Conservation (phyloP, 148 eudicot genomes). For the Camellia japonica region DNA sequence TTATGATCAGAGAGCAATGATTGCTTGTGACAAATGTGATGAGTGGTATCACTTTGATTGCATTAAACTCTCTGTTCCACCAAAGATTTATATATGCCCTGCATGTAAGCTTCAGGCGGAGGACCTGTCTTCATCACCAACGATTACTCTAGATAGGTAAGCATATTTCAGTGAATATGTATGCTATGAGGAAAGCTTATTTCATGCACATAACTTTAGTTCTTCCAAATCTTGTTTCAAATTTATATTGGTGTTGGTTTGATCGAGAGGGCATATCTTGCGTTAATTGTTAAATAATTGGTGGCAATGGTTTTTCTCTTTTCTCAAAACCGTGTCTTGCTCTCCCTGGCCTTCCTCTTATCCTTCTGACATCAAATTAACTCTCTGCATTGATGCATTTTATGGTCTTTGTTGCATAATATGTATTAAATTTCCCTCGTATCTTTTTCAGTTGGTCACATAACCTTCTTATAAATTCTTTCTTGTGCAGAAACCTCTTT, state of each 20-base stretch:
- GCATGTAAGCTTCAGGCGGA: conserved; percentile 66
- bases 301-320: background rate
- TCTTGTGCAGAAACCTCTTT: background rate
- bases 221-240: background rate
- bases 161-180: background rate
- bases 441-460: background rate
- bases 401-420: background rate
- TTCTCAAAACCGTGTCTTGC: background rate
- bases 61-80: conserved; percentile 61
- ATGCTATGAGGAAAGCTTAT: background rate
- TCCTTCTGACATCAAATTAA: background rate
- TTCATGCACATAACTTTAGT: background rate
- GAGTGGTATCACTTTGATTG: conserved; percentile 99
- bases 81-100: conserved; percentile 80
- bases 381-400: background rate
- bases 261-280: background rate
- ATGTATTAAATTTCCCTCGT: background rate
- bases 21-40: conserved; percentile 95
- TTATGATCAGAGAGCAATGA: conserved; percentile 79
- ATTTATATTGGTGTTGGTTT: background rate
- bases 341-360: background rate
- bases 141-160: conserved; percentile 54
- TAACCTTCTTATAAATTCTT: background rate
- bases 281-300: background rate
- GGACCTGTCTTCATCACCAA: conserved; percentile 29